Evolutionary conservation across 23 red algal species (phyloP).

Genomic region (Rhodosorus marinus): DNA sequence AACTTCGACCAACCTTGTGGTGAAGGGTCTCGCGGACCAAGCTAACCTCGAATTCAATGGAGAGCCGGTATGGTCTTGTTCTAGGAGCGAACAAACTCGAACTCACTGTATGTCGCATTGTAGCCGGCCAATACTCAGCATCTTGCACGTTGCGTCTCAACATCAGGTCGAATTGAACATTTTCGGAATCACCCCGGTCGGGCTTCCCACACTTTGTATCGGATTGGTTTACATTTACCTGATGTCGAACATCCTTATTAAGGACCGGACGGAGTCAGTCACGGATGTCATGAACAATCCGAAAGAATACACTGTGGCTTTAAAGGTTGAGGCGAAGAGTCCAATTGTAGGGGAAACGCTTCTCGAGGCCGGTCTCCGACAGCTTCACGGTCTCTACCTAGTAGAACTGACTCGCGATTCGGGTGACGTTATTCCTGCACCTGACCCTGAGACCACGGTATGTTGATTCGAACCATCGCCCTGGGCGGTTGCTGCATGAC

Average conservation of each 20-base stretch:
- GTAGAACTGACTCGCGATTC: slow-evolving; percentile 60
- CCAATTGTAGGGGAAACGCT: slow-evolving; percentile 80
- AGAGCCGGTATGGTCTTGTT: slow-evolving; percentile 5
- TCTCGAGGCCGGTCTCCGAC: slow-evolving; percentile 64
- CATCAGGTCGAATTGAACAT: slow-evolving; percentile 23
- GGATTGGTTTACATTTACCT: slow-evolving; percentile 47
- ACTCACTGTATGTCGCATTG: too few relatives aligned
- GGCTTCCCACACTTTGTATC: slow-evolving; percentile 17
- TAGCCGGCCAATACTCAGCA: too few relatives aligned
- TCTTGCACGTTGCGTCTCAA: too few relatives aligned
- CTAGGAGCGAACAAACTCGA: too few relatives aligned
- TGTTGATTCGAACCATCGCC: too few relatives aligned
- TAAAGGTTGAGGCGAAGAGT: slow-evolving; percentile 32
- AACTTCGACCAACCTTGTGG: slow-evolving; percentile 60
- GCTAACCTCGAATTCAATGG: slow-evolving; percentile 22
- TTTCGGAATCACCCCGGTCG: slow-evolving; percentile 63
- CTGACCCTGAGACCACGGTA: slow-evolving; percentile 49
- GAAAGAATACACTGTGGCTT: slow-evolving; percentile 68
- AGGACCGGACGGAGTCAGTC: slow-evolving; percentile 27
- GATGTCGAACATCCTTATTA: slow-evolving; percentile 20
- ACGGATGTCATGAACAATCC: slow-evolving; percentile 57
- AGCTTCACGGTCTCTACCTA: slow-evolving; percentile 59
- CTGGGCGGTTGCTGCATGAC: too few relatives aligned
- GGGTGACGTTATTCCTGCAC: slow-evolving; percentile 47
- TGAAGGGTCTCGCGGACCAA: slow-evolving; percentile 39